These are phyloP conservation scores for grape (Vitis vinifera) DNA, from an alignment of 164 flowering plant species.

Conservation along the genomic window DNA sequence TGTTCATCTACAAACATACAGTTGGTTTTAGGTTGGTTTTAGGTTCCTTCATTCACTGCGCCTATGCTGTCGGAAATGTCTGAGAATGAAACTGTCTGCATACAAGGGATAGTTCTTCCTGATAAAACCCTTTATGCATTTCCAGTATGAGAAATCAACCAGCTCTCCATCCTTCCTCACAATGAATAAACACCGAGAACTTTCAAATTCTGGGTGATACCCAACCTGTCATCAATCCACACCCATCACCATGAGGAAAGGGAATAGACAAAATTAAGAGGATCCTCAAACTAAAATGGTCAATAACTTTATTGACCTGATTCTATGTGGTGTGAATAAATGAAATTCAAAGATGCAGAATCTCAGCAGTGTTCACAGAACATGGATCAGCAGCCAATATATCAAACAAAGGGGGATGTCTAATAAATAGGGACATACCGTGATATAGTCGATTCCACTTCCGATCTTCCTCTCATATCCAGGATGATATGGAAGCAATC, in stretches of 20 bases:
- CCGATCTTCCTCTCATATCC: constrained; percentile 58
- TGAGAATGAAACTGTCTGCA: constrained; percentile 82
- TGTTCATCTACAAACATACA: too few species aligned
- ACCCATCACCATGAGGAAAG: too few species aligned
- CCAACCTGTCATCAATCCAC: constrained; percentile 56
- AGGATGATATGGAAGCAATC: constrained; percentile 72
- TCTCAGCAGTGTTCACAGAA: too few species aligned
- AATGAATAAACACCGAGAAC: constrained; percentile 86
- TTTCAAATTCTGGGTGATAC: constrained; percentile 80
- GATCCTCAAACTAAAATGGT: too few species aligned
- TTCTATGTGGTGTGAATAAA: too few species aligned
- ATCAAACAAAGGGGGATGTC: constrained; percentile 23
- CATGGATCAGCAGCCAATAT: constrained; percentile 22
- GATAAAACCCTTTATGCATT: constrained; percentile 92
- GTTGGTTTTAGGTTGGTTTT: too few species aligned
- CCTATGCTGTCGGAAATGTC: constrained; percentile 63
- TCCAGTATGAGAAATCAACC: constrained; percentile 96
- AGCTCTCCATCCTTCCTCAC: constrained; percentile 78
- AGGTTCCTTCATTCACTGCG: too few species aligned
- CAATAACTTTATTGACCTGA: too few species aligned
- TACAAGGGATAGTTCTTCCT: constrained; percentile 81
- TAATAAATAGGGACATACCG: constrained; percentile 46
- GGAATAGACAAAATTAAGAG: not conserved
- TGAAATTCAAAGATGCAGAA: too few species aligned
- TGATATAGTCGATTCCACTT: constrained; percentile 72